These are phyloP conservation scores for Microdochium bolleyi DNA, from an alignment of 2,329 filamentous ascomycete genomes.

Conservation along the genomic window DNA sequence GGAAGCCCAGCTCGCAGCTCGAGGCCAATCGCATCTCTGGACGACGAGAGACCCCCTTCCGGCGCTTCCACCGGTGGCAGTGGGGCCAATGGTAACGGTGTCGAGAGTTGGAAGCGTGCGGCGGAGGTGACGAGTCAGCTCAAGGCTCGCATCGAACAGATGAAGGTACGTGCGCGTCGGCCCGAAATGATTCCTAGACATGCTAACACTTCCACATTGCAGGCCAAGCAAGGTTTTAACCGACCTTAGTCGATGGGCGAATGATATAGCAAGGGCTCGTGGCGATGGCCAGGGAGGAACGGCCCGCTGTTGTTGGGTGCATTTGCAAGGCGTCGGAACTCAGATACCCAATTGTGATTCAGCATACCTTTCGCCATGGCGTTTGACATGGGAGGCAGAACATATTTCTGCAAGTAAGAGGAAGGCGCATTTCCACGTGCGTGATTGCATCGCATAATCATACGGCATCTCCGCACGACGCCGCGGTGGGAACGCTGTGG, in stretches of 20 bases:
- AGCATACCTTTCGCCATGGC: neutral
- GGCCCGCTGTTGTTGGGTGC: neutral
- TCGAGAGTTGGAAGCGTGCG: conserved; percentile 93
- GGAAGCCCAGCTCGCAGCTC: conserved; percentile 52
- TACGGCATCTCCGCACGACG: too few species aligned
- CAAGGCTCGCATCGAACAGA: conserved; percentile 96
- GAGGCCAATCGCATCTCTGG: conserved; percentile 25
- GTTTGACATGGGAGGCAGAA: too few species aligned
- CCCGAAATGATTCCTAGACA: neutral
- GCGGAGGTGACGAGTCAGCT: conserved; percentile 96
- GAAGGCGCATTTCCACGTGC: too few species aligned
- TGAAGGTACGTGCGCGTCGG: conserved; percentile 58
- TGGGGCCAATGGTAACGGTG: conserved; percentile 36
- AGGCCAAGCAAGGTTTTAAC: conserved; percentile 44
- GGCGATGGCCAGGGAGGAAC: neutral
- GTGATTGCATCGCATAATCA: too few species aligned
- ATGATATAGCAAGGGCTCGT: neutral
- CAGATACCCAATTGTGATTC: neutral
- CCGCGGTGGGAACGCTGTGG: too few species aligned
- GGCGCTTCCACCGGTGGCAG: conserved; percentile 4
- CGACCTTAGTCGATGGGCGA: conserved; percentile 22
- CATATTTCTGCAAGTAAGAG: too few species aligned
- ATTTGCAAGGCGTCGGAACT: neutral
- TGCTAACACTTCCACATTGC: conserved; percentile 5
- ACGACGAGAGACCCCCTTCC: conserved; percentile 6